Percentiles rank a stretch among this genome's conserved stretches.
These are phyloP conservation scores for Pseudozyma pruni DNA, from an alignment of 1,284 basidiomycete genomes.

Conservation along the genomic window DNA sequence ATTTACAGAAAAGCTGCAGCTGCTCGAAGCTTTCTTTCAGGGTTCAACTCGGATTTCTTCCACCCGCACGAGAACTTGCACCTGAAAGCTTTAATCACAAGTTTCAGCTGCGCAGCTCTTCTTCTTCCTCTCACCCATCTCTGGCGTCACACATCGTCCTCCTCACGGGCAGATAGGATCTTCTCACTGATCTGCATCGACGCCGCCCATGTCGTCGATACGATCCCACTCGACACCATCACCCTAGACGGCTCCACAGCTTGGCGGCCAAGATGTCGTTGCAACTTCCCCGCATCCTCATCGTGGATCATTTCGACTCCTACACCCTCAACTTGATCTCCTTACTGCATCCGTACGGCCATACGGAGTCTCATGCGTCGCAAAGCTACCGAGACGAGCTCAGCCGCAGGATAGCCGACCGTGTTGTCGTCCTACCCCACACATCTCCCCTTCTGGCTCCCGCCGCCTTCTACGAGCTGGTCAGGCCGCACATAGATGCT, in stretches of 20 bases:
- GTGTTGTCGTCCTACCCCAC: conserved; percentile 61
- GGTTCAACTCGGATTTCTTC: conserved; percentile 27
- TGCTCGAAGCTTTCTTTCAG: conserved; percentile 2
- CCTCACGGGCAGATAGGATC: too few species aligned
- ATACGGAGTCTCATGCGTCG: background rate
- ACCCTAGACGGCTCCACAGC: background rate
- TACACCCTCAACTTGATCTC: conserved; percentile 66
- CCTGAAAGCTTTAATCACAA: background rate
- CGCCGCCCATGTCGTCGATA: too few species aligned
- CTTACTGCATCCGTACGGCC: conserved; percentile 33
- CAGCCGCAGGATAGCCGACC: conserved; percentile 18
- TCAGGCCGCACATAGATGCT: conserved; percentile 62
- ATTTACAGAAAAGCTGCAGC: conserved; percentile 2
- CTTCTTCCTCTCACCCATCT: too few species aligned
- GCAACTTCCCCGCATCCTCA: conserved; percentile 58
- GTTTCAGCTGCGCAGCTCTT: too few species aligned
- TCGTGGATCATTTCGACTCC: conserved; percentile 66
- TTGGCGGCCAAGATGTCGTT: conserved; percentile 14
- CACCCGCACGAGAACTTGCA: conserved; percentile 27
- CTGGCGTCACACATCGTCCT: too few species aligned
- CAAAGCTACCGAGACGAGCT: conserved; percentile 7
- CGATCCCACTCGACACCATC: background rate
- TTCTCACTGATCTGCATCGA: background rate
- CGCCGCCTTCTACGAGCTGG: conserved; percentile 36
- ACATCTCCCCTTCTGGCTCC: conserved; percentile 52